These are phyloP conservation scores for Phytophthora fragariaefolia DNA, from an alignment of 352 stramenopile species.

Conservation along the genomic window DNA sequence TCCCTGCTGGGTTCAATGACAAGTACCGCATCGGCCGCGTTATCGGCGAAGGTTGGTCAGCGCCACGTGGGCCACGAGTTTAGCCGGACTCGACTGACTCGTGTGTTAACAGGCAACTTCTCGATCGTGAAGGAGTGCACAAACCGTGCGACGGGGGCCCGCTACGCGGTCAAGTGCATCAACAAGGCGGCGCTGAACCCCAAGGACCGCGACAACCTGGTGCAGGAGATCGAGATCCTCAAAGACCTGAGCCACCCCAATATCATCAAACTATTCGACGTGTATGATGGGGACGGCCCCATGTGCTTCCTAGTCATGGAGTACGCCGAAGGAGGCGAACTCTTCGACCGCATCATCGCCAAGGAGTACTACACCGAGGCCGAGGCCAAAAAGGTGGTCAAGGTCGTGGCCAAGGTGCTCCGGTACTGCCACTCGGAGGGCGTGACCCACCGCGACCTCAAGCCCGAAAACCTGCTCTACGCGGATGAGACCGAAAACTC, in stretches of 20 bases:
- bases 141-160: conserved; percentile 51
- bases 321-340: conserved; percentile 85
- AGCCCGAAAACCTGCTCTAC: conserved; percentile 97
- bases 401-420: conserved; percentile 87
- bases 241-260: conserved; percentile 86
- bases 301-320: conserved; percentile 93
- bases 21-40: conserved; percentile 84
- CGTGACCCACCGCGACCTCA: conserved; percentile 97
- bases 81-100: background rate
- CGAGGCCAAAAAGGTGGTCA: conserved; percentile 87
- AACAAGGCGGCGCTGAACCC: conserved; percentile 82
- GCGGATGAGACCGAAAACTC: conserved; percentile 80
- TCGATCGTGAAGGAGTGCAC: conserved; percentile 83
- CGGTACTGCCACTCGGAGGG: conserved; percentile 86
- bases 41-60: conserved; percentile 66
- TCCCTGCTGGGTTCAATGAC: conserved; percentile 66
- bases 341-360: conserved; percentile 94
- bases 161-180: conserved; percentile 86
- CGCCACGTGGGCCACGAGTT: background rate
- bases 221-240: conserved; percentile 87
- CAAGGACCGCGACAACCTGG: conserved; percentile 81
- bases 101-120: conserved; percentile 69
- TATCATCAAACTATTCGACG: conserved; percentile 89
- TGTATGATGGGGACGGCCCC: conserved; percentile 74
- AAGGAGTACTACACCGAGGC: conserved; percentile 93